phyloP scores from a whole-genome alignment of 2,329 filamentous ascomycete species.

The Hypoxylon sp. region DNA sequence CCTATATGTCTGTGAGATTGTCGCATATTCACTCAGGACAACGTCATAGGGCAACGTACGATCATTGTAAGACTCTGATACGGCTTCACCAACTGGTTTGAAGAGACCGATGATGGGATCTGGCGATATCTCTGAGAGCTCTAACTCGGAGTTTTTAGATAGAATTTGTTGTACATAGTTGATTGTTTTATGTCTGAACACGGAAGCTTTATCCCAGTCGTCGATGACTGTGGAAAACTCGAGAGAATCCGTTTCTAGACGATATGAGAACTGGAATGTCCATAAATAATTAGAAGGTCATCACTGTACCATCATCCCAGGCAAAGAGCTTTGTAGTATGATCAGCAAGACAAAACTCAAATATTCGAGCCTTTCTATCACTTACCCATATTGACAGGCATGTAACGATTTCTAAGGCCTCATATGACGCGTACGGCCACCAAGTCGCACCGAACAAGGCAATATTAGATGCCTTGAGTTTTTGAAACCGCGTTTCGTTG shows the following conservation, averaged over 20 bases:
- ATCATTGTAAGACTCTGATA: constrained; percentile 24
- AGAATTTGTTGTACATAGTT: constrained; percentile 28
- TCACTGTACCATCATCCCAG: constrained; percentile 38
- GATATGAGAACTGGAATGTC: background rate
- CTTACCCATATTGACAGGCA: constrained; percentile 36
- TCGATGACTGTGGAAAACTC: constrained; percentile 32
- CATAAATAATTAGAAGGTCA: background rate
- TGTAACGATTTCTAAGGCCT: constrained; percentile 22
- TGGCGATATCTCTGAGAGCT: constrained; percentile 4
- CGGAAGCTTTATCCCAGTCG: constrained; percentile 23
- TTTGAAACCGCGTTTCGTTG: constrained; percentile 14
- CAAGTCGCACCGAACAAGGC: constrained; percentile 32
- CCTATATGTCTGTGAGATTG: constrained; percentile 14
- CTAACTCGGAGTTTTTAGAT: background rate
- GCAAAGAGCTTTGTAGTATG: constrained; percentile 28
- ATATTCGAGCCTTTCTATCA: background rate
- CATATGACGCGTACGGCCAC: constrained; percentile 39
- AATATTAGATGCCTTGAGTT: constrained; percentile 17
- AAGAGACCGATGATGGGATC: constrained; percentile 29
- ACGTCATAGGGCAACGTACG: constrained; percentile 11
- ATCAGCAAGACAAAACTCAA: constrained; percentile 6
- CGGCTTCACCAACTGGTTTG: constrained; percentile 30
- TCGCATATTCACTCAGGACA: background rate
- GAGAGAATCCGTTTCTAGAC: constrained; percentile 34
- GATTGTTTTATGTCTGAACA: constrained; percentile 33